These are phyloP conservation scores for Penicillium arizonense DNA, from an alignment of 495 filamentous ascomycete genomes.

Conservation along the genomic window DNA sequence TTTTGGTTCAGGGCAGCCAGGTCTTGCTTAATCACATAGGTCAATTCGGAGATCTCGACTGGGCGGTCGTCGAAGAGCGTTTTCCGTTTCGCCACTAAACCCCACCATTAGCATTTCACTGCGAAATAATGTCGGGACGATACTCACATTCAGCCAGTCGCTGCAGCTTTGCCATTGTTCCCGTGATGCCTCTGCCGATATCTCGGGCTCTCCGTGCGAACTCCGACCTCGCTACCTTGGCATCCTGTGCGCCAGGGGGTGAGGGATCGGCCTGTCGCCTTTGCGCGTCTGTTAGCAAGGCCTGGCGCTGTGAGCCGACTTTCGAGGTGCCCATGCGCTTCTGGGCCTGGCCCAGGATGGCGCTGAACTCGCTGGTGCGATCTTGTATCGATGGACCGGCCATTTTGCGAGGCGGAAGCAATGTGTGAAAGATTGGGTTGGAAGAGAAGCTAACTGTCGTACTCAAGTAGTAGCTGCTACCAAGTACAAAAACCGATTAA, in stretches of 20 bases:
- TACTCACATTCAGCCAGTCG: slow-evolving; percentile 79
- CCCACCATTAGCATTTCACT: not conserved
- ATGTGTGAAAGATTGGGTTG: not conserved
- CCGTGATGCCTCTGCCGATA: slow-evolving; percentile 86
- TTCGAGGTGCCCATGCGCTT: slow-evolving; percentile 67
- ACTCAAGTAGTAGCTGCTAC: not conserved
- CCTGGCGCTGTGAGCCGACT: slow-evolving; percentile 72
- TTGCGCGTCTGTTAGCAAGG: slow-evolving; percentile 75
- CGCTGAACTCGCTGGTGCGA: slow-evolving; percentile 89
- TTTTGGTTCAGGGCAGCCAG: slow-evolving; percentile 83
- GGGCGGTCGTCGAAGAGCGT: slow-evolving; percentile 96
- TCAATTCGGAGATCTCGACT: slow-evolving; percentile 94
- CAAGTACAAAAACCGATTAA: not conserved
- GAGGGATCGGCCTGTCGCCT: slow-evolving; percentile 66
- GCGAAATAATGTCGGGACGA: too few relatives aligned
- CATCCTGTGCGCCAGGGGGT: slow-evolving; percentile 42
- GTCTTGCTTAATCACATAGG: slow-evolving; percentile 96
- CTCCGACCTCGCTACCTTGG: slow-evolving; percentile 60
- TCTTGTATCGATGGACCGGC: slow-evolving; percentile 83
- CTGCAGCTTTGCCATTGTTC: slow-evolving; percentile 91
- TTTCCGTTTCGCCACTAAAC: slow-evolving; percentile 85
- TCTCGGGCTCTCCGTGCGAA: slow-evolving; percentile 88
- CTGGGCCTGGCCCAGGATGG: slow-evolving; percentile 82
- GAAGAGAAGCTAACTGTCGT: not conserved
- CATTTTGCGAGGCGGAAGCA: slow-evolving; percentile 35